These are phyloP conservation scores for Picea abies DNA, from an alignment of 83 land plant species.

Conservation along the genomic window DNA sequence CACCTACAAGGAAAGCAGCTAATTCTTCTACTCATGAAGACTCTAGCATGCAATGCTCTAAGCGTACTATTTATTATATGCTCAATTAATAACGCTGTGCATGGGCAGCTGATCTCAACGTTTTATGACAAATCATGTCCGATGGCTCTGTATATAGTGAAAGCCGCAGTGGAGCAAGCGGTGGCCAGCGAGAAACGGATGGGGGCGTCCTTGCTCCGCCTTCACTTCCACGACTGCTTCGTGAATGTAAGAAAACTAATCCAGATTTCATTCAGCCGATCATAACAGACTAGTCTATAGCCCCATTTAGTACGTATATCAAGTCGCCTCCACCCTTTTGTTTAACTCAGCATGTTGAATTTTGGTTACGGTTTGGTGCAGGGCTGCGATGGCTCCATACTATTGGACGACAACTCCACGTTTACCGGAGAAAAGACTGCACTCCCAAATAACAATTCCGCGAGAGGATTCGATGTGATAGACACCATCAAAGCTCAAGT, in stretches of 20 bases:
- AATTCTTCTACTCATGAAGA: too few relatives aligned
- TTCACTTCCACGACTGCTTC: slow-evolving; percentile 84
- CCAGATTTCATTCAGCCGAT: too few relatives aligned
- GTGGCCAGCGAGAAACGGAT: slow-evolving; percentile 52
- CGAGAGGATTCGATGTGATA: slow-evolving; percentile 29
- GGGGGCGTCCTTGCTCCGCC: slow-evolving; percentile 72
- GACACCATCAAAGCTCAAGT: slow-evolving; percentile 27
- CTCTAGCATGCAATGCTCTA: too few relatives aligned
- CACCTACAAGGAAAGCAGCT: too few relatives aligned
- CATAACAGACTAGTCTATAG: too few relatives aligned
- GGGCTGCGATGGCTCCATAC: not conserved
- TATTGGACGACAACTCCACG: not conserved
- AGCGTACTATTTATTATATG: too few relatives aligned
- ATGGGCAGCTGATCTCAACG: slow-evolving; percentile 42
- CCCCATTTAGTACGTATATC: not conserved
- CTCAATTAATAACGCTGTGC: not conserved
- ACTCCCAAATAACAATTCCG: slow-evolving; percentile 23
- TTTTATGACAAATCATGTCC: slow-evolving; percentile 65
- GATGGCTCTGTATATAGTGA: slow-evolving; percentile 30
- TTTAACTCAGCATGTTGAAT: not conserved
- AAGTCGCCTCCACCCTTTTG: not conserved
- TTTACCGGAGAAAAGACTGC: slow-evolving; percentile 27
- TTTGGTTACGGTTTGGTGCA: not conserved
- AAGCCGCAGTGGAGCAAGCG: slow-evolving; percentile 29
- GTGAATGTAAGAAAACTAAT: slow-evolving; percentile 44